Base-by-base conservation (phyloP, 1,284 basidiomycete species). In the Sutorius eximius region DNA sequence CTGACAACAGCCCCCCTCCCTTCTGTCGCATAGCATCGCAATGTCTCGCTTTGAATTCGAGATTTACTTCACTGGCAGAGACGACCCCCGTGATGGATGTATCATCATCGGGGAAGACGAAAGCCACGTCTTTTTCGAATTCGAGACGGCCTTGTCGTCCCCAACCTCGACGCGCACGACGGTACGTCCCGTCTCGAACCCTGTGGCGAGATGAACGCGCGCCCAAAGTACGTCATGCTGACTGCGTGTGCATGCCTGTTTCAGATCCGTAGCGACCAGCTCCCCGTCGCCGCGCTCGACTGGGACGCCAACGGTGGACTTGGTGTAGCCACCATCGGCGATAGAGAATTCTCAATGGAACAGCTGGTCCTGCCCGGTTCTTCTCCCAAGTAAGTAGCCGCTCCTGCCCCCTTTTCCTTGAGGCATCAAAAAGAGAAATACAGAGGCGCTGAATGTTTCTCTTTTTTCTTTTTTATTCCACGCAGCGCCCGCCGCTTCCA, bases 11-110 rank as follows among this genome's bases (percentile, higher is more conserved):
- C 18, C 18, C 42, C 30, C 16, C 52, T 43, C 46, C 24, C 37
- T 41, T 2, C 20, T 45, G 24, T 27, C 24, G 24, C 24, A 27
- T 27, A 27, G 24, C 24, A 27, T 27, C 47, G 18, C 49, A 44
- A 70, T 73, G 71, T 52, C 64, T 40, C 3, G 24, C 59, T 71
- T 73, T 53, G 71, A 76, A 55, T 82, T 79, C 69, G 77, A 83
- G 64, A 73, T 89, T 30, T 87, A 82, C 71, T 89, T 88, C 75
- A 85, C 85, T 47, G 83, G 85, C 55, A 74, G 73, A 64, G 82
- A 84, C 65, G 80, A 88, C 72, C 85, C 85, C 38, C 80, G 85
- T 38, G 68, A 81, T 59, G 77, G 75, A 54, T 86, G 82, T 68
- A 77, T 84, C 57, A 74, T 88, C 73, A 87, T 89, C 57, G 85